Evolutionary conservation across 2,329 filamentous ascomycete species (phyloP).

Genomic region (Ilyonectria robusta): DNA sequence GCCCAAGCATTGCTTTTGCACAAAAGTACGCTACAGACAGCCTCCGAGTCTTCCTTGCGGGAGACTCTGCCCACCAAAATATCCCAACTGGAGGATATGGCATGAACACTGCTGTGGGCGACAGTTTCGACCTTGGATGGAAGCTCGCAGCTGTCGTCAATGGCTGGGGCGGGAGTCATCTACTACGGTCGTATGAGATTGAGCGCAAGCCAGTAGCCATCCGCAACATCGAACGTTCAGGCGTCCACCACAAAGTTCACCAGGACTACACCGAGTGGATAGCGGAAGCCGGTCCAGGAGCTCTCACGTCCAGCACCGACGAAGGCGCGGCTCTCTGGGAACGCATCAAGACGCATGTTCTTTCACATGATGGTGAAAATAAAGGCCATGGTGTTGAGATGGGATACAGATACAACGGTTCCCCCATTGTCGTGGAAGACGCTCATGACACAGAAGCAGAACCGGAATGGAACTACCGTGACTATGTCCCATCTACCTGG

Average conservation of each 20-base stretch:
- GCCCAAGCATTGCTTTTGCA: constrained; percentile 40
- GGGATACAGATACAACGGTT: constrained; percentile 41
- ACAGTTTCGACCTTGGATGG: constrained; percentile 53
- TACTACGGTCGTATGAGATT: constrained; percentile 44
- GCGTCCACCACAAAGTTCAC: constrained; percentile 21
- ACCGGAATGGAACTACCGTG: constrained; percentile 4
- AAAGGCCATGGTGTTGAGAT: constrained; percentile 46
- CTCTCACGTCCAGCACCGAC: background rate
- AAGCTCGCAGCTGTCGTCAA: constrained; percentile 49
- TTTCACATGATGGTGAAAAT: background rate
- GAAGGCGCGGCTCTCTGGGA: background rate
- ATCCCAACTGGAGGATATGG: constrained; percentile 54
- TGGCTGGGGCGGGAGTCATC: constrained; percentile 16
- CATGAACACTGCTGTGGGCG: constrained; percentile 55
- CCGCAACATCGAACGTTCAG: constrained; percentile 35
- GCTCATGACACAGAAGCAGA: background rate
- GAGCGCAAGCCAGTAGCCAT: constrained; percentile 40
- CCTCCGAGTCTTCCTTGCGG: constrained; percentile 50
- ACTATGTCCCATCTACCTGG: constrained; percentile 19
- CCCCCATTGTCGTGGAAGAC: background rate
- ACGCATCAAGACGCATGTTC: background rate
- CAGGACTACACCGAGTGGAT: background rate
- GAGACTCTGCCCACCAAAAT: constrained; percentile 55
- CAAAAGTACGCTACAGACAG: constrained; percentile 37
- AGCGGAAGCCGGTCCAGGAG: background rate